Evolutionary conservation across 495 filamentous ascomycete species (phyloP).

Genomic region (Usnea hakonensis): DNA sequence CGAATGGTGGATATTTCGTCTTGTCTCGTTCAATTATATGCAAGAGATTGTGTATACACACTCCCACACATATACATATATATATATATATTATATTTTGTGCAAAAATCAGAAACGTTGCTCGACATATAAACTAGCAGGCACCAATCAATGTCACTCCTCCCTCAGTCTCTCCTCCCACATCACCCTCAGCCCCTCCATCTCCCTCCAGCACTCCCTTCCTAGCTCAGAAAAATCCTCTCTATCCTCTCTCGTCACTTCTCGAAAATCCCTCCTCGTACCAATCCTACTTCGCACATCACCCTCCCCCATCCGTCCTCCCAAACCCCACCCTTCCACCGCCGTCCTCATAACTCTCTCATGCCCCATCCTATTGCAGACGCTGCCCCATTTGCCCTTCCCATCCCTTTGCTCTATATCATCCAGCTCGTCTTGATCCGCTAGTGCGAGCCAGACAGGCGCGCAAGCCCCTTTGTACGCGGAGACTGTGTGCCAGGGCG

Average conservation of each 20-base stretch:
- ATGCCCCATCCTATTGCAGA: slow-evolving; percentile 48
- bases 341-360: slow-evolving; percentile 62
- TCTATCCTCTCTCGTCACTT: slow-evolving; percentile 55
- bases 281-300: slow-evolving; percentile 40
- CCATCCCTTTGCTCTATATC: slow-evolving; percentile 44
- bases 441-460: slow-evolving; percentile 70
- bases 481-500: slow-evolving; percentile 73
- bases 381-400: slow-evolving; percentile 80
- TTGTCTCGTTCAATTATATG: too few species aligned
- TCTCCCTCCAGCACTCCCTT: slow-evolving; percentile 64
- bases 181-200: slow-evolving; percentile 70
- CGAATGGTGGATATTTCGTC: too few species aligned
- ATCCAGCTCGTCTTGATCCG: slow-evolving; percentile 58
- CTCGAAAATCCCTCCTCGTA: slow-evolving; percentile 41
- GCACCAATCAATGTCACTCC: neutral
- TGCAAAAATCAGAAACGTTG: neutral
- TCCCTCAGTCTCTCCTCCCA: slow-evolving; percentile 63
- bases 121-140: neutral
- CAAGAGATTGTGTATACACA: too few species aligned
- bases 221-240: slow-evolving; percentile 70
- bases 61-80: neutral
- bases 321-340: slow-evolving; percentile 78
- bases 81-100: neutral
- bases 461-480: slow-evolving; percentile 71
- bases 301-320: slow-evolving; percentile 54